Conservation (phyloP, 345 rosid genomes). For the Salix caprea region DNA sequence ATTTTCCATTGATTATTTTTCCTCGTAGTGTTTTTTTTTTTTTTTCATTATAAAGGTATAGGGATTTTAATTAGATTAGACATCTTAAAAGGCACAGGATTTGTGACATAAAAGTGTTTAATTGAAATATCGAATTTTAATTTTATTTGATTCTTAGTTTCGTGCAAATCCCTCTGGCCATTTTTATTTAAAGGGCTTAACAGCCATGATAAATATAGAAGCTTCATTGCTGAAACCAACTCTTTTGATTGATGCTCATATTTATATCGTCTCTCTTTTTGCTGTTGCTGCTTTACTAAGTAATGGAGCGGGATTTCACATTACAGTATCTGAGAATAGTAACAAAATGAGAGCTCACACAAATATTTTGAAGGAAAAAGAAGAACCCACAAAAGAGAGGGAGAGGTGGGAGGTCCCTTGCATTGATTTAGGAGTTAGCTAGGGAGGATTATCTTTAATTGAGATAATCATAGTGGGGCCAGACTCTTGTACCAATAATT, state of each 20-base stretch:
- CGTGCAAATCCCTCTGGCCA: conserved; percentile 17
- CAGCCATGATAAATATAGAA: conserved; percentile 9
- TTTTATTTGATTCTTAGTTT: conserved; percentile 17
- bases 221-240: neutral
- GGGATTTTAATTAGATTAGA: conserved; percentile 22
- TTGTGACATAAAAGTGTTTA: conserved; percentile 21
- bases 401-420: conserved; percentile 7
- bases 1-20: neutral
- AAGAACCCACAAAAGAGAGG: neutral
- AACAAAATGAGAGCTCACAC: neutral
- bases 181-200: conserved; percentile 4
- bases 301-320: neutral
- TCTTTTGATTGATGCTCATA: neutral
- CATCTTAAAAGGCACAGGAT: conserved; percentile 22
- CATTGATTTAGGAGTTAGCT: conserved; percentile 9
- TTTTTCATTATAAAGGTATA: conserved; percentile 10
- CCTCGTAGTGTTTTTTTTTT: neutral
- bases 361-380: neutral
- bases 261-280: neutral
- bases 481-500: neutral
- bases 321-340: neutral
- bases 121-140: conserved; percentile 15
- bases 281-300: too few species aligned
- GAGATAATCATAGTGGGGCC: neutral
- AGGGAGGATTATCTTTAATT: neutral